phyloP scores from a whole-genome alignment of 805 yeast genomes.

The Suhomyces vadensis region DNA sequence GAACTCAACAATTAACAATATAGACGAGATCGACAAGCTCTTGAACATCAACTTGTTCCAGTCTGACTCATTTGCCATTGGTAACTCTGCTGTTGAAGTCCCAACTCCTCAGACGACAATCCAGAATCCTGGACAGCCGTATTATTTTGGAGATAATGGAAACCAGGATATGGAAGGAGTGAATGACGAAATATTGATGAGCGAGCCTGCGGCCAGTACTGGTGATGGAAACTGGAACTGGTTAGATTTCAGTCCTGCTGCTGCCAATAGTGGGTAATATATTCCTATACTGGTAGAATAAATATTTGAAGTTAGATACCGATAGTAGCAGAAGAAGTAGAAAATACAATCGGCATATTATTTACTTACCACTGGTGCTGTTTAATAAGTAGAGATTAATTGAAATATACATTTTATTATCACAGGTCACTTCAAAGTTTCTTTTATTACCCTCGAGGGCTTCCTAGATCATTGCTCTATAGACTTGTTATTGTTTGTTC shows the following conservation, averaged over 20 bases:
- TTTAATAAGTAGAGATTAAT: no score
- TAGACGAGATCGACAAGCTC: slow-evolving; percentile 42
- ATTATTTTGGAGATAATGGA: slow-evolving; percentile 10
- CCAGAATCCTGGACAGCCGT: neutral
- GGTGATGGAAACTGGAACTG: slow-evolving; percentile 36
- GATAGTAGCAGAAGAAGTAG: no score
- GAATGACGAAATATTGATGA: slow-evolving; percentile 34
- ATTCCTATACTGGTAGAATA: neutral
- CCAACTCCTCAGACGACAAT: no score
- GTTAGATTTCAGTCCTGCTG: slow-evolving; percentile 37
- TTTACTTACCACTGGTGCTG: no score
- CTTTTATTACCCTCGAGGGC: no score
- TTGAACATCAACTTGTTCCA: slow-evolving; percentile 42
- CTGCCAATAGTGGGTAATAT: neutral
- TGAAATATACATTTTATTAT: no score
- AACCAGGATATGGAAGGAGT: slow-evolving; percentile 25
- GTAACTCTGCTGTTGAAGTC: slow-evolving; percentile 9
- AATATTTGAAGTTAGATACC: no score
- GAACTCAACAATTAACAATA: slow-evolving; percentile 12
- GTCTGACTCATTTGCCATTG: slow-evolving; percentile 31
- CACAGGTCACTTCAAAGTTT: no score
- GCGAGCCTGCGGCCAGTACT: slow-evolving; percentile 15
- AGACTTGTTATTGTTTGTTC: no score
- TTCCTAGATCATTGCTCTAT: no score
- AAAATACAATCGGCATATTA: no score